phyloP scores from a whole-genome alignment of 805 yeast species.

The Lachancea dasiensis region DNA sequence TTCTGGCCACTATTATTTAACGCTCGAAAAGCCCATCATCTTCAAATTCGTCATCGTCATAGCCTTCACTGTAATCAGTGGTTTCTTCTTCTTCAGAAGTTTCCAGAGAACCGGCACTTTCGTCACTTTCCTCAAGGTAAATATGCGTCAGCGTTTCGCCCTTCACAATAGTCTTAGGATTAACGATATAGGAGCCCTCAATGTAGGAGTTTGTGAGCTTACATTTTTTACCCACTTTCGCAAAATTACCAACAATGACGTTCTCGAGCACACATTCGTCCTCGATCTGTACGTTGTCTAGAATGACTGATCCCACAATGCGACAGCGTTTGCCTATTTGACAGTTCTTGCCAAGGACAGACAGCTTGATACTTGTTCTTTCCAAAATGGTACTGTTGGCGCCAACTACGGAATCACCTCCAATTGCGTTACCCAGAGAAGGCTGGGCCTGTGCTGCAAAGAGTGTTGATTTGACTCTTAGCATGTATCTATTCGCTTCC shows the following conservation, averaged over 20 bases:
- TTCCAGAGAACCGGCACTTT: constrained; percentile 28
- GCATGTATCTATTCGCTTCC: constrained; percentile 80
- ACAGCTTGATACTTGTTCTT: constrained; percentile 76
- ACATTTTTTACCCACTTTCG: constrained; percentile 55
- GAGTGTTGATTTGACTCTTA: constrained; percentile 56
- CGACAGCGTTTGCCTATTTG: constrained; percentile 80
- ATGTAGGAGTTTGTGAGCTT: constrained; percentile 76
- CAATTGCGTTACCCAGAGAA: constrained; percentile 46
- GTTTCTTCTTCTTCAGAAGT: constrained; percentile 31
- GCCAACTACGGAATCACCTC: constrained; percentile 82
- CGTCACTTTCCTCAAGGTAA: constrained; percentile 22
- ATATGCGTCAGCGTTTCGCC: constrained; percentile 50
- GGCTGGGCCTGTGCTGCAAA: constrained; percentile 24
- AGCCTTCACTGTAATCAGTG: constrained; percentile 31
- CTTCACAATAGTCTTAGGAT: constrained; percentile 45
- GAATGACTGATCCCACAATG: constrained; percentile 76
- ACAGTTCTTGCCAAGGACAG: constrained; percentile 73
- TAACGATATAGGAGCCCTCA: constrained; percentile 71
- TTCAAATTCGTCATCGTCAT: constrained; percentile 41
- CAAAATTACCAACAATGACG: constrained; percentile 73
- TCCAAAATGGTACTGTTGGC: constrained; percentile 65
- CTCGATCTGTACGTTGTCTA: constrained; percentile 64
- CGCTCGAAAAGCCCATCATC: constrained; percentile 63
- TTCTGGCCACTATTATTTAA: constrained; percentile 6
- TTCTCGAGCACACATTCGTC: constrained; percentile 77